Conservation (phyloP, 352 stramenopile genomes). For the Pythium scleroteichum region DNA sequence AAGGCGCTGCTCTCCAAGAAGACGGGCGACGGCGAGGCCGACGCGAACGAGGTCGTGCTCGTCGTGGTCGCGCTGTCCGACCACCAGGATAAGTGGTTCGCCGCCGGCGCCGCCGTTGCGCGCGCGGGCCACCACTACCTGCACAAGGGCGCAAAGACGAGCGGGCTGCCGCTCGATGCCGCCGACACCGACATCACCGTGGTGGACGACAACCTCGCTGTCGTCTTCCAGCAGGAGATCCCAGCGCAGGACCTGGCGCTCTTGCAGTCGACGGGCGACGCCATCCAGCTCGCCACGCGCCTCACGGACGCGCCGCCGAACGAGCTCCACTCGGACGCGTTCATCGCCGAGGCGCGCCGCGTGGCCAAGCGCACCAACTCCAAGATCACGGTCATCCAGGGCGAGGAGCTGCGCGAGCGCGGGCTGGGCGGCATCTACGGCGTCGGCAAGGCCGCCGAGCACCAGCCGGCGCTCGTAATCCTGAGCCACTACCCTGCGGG, state of each 20-base stretch:
- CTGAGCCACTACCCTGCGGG: constrained; percentile 77
- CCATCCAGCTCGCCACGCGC: constrained; percentile 81
- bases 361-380: constrained; percentile 64
- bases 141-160: constrained; percentile 48
- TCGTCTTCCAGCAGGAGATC: constrained; percentile 53
- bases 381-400: constrained; percentile 81
- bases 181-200: constrained; percentile 27
- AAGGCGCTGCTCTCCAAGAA: constrained; percentile 30
- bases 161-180: constrained; percentile 32
- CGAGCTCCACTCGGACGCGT: constrained; percentile 89
- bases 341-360: constrained; percentile 78
- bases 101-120: constrained; percentile 54
- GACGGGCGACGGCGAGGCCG: constrained; percentile 19
- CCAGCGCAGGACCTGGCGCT: constrained; percentile 33
- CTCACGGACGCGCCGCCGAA: constrained; percentile 91
- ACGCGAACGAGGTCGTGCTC: constrained; percentile 40
- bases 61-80: constrained; percentile 59
- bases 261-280: constrained; percentile 67
- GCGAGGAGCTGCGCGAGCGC: constrained; percentile 86
- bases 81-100: constrained; percentile 57
- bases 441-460: constrained; percentile 88
- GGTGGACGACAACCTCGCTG: constrained; percentile 42
- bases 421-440: constrained; percentile 93
- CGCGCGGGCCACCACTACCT: constrained; percentile 48
- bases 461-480: constrained; percentile 91